Conservation (phyloP, 495 filamentous ascomycete genomes). For the Penicillium odoratum region DNA sequence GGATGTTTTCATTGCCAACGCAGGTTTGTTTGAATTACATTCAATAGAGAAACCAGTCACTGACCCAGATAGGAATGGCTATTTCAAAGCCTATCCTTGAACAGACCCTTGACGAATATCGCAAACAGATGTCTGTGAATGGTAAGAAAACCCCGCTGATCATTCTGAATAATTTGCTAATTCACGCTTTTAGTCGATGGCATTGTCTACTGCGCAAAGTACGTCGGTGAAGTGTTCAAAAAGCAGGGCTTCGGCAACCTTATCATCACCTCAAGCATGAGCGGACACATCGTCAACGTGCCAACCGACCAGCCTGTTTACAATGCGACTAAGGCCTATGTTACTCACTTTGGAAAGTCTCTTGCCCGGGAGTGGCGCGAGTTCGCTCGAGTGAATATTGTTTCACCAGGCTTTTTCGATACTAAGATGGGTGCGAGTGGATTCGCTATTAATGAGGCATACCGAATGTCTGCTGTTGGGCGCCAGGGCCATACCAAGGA, state of each 20-base stretch:
- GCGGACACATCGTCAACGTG: conserved; percentile 73
- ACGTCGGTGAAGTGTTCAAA: conserved; percentile 59
- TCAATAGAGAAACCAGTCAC: background rate
- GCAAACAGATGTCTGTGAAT: conserved; percentile 43
- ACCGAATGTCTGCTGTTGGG: conserved; percentile 61
- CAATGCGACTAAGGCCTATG: conserved; percentile 67
- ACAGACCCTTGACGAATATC: conserved; percentile 47
- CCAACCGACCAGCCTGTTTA: conserved; percentile 64
- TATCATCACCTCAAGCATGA: conserved; percentile 78
- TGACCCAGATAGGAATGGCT: conserved; percentile 42
- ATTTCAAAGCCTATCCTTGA: conserved; percentile 52
- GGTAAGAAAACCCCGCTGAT: conserved; percentile 20
- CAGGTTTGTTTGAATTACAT: conserved; percentile 4
- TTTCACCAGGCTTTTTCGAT: conserved; percentile 70
- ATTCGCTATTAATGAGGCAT: conserved; percentile 54
- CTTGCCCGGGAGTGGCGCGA: conserved; percentile 70
- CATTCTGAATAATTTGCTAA: background rate
- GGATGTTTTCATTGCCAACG: conserved; percentile 51
- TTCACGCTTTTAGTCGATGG: conserved; percentile 28
- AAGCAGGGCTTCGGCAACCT: conserved; percentile 58
- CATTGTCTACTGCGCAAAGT: conserved; percentile 35
- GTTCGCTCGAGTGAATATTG: conserved; percentile 61
- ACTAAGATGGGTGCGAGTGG: conserved; percentile 58
- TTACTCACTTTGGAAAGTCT: conserved; percentile 64
- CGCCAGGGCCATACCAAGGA: conserved; percentile 61